These are phyloP conservation scores for Dryas drummondii DNA, from an alignment of 306 rosid genomes.

Conservation along the genomic window DNA sequence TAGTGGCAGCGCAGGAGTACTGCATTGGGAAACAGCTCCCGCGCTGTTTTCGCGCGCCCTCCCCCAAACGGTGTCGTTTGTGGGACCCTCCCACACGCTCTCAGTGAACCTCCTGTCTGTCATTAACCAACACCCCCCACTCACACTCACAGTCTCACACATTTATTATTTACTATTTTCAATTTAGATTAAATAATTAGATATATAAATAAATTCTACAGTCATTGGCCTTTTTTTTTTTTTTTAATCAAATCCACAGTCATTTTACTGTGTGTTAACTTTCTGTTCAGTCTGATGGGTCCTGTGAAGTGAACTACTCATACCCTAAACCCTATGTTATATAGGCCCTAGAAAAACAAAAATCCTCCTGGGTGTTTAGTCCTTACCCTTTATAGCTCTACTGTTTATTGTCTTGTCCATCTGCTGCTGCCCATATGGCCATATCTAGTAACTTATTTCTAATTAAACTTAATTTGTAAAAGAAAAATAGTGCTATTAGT, in stretches of 20 bases:
- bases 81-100: constrained; percentile 25
- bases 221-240: neutral
- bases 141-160: neutral
- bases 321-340: too few relatives aligned
- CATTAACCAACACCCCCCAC: constrained; percentile 14
- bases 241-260: neutral
- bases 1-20: constrained; percentile 16
- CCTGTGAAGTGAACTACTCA: too few relatives aligned
- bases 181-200: neutral
- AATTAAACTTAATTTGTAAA: too few relatives aligned
- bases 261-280: neutral
- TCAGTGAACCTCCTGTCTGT: constrained; percentile 11
- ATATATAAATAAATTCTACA: too few relatives aligned
- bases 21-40: constrained; percentile 58
- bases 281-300: neutral
- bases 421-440: too few relatives aligned
- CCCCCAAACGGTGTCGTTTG: constrained; percentile 25
- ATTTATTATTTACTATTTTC: too few relatives aligned
- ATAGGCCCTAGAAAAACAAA: too few relatives aligned
- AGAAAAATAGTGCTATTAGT: too few relatives aligned
- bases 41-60: constrained; percentile 68
- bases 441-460: too few relatives aligned
- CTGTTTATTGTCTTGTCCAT: too few relatives aligned
- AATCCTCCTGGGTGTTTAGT: too few relatives aligned
- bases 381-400: too few relatives aligned